Conservation (phyloP, 2,329 filamentous ascomycete species). For the Aspergillus flavus region DNA sequence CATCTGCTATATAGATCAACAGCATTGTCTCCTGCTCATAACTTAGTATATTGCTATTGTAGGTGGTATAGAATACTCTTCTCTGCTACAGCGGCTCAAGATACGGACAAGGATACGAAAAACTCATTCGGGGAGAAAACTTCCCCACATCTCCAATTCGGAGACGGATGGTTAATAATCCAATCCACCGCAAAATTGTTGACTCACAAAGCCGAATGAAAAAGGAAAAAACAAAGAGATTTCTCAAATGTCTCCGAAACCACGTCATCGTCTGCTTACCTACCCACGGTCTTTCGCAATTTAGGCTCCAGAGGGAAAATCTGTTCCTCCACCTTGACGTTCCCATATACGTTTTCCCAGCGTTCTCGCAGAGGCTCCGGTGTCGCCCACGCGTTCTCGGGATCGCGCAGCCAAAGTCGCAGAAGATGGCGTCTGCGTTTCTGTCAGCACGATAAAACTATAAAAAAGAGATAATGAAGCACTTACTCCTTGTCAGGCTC, state of each 20-base stretch:
- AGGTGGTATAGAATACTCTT: neutral
- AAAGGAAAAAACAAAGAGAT: neutral
- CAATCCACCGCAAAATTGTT: neutral
- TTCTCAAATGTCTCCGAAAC: neutral
- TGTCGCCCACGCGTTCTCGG: conserved; percentile 50
- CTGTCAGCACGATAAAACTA: neutral
- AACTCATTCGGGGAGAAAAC: neutral
- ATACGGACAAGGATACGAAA: neutral
- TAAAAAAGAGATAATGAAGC: neutral
- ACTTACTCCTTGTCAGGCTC: conserved; percentile 41
- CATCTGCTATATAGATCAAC: neutral
- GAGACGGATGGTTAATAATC: neutral
- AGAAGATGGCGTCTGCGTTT: conserved; percentile 46
- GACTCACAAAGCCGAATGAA: neutral
- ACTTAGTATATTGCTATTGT: neutral
- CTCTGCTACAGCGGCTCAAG: neutral
- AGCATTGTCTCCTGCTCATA: neutral
- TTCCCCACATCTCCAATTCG: neutral
- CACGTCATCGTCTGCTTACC: neutral
- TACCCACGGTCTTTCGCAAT: neutral
- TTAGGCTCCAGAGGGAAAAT: conserved; percentile 46
- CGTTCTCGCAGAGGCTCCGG: conserved; percentile 39
- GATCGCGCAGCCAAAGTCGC: conserved; percentile 52
- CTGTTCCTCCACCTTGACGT: conserved; percentile 42
- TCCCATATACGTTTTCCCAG: conserved; percentile 47